Base-by-base conservation (phyloP, 257 asterid species). In the Penstemon barbatus region DNA sequence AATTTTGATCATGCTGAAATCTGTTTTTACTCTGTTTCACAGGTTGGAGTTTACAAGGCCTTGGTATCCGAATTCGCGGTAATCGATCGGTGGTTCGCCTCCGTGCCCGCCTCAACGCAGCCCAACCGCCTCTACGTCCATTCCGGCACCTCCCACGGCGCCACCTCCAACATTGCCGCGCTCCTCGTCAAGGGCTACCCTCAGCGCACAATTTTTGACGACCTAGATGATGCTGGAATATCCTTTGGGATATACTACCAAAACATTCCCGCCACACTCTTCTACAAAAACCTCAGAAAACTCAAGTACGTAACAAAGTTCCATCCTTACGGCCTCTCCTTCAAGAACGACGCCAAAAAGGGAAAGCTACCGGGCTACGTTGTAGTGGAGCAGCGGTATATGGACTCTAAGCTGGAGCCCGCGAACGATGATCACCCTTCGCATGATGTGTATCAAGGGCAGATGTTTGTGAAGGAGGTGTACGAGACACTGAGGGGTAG, bases 401-500 rank as follows among this genome's bases (percentile, higher is more conserved):
- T 72, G 74, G 98, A 93, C 72, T 59, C 95, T 0, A 81, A 75
- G 68, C 0, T 65, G 69, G 84, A 74, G 77, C 97, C 97, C 0
- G 98, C 89, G 1, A 93, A 85, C 57, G 98, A 93, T 70, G 97
- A 93, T 50, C 98, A 90, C 7, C 96, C 98, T 0, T 92, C 97
- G 4, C 98, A 90, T 54, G 98, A 92, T 70, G 97, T 90, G 55
- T 74, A 86, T 15, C 83, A 84, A 61, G 96, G 98, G 5, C 98
- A 90, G 73, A 79, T 81, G 91, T 78, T 93, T 0, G 92, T 82
- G 6, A 81, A 79, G 73, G 85, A 81, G 72, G 89, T 84, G 51
- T 84, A 84, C 67, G 84, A 84, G 75, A 74, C 78, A 0, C 70
- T 84, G 42, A 78, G 89, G 57, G 57, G 73, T 0, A 81, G 86